A percentile compares a stretch with the other conserved stretches of the same genome.
Conservation (phyloP, 2,329 filamentous ascomycete genomes). For the Hymenoscyphus fraxineus region DNA sequence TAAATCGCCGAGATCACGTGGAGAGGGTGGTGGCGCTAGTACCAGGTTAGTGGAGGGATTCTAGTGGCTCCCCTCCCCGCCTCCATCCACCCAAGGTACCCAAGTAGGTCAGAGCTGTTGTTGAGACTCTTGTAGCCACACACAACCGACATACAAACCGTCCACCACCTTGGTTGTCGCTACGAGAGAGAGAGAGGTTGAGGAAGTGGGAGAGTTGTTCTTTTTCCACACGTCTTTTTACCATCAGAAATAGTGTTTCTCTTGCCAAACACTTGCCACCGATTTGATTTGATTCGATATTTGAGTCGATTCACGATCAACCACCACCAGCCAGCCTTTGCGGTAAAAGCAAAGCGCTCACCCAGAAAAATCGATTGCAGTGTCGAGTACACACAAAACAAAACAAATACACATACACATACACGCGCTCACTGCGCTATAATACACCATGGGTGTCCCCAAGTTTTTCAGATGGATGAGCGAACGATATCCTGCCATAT, state of each 20-base stretch:
- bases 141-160: conserved; percentile 17
- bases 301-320: conserved; percentile 4
- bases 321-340: conserved; percentile 19
- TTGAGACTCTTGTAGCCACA: conserved; percentile 11
- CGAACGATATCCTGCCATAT: conserved; percentile 97
- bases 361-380: conserved; percentile 13
- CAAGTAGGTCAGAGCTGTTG: background rate
- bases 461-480: conserved; percentile 77
- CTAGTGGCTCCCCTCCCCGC: background rate
- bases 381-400: conserved; percentile 9
- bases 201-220: conserved; percentile 12
- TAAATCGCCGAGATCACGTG: background rate
- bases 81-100: background rate
- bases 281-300: background rate
- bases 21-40: background rate
- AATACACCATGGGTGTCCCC: conserved; percentile 49
- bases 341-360: conserved; percentile 30
- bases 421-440: conserved; percentile 16
- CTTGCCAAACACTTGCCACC: too few relatives aligned
- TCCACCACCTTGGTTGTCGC: conserved; percentile 6
- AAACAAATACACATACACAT: conserved; percentile 10
- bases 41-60: too few relatives aligned
- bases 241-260: conserved; percentile 2
- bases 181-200: conserved; percentile 12
- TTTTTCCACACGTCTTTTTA: conserved; percentile 6